Evolutionary conservation across 2,329 filamentous ascomycete species (phyloP).

Genomic region (Aspergillus versicolor): DNA sequence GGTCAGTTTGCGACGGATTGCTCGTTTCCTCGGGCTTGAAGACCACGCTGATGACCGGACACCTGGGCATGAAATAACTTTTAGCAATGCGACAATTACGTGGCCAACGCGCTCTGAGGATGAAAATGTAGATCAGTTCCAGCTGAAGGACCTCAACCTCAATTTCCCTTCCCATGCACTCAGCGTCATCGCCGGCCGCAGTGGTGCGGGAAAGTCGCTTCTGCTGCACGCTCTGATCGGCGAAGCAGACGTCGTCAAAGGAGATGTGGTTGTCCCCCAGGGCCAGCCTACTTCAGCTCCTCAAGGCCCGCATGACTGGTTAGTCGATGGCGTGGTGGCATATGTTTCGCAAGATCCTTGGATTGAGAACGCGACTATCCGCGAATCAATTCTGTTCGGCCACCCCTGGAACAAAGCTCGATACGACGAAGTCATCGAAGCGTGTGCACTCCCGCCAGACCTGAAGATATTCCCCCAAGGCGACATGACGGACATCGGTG

Average conservation of each 20-base stretch:
- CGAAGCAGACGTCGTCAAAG: slow-evolving; percentile 67
- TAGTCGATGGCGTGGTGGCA: slow-evolving; percentile 65
- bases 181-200: slow-evolving; percentile 73
- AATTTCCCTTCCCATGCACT: slow-evolving; percentile 67
- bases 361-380: slow-evolving; percentile 77
- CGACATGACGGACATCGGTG: slow-evolving; percentile 74
- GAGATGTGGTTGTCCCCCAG: slow-evolving; percentile 58
- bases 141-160: slow-evolving; percentile 63
- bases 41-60: slow-evolving; percentile 57
- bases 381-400: slow-evolving; percentile 74
- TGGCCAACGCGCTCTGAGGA: slow-evolving; percentile 66
- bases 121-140: slow-evolving; percentile 55
- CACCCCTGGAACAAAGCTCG: slow-evolving; percentile 64
- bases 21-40: slow-evolving; percentile 65
- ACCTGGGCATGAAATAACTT: slow-evolving; percentile 60
- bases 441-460: slow-evolving; percentile 72
- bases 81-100: slow-evolving; percentile 66
- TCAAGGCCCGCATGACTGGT: slow-evolving; percentile 61
- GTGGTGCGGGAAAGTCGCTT: slow-evolving; percentile 73
- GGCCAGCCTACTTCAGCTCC: slow-evolving; percentile 47
- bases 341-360: slow-evolving; percentile 76
- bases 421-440: slow-evolving; percentile 67
- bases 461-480: slow-evolving; percentile 71
- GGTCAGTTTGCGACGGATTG: slow-evolving; percentile 67
- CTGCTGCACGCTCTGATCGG: slow-evolving; percentile 71